Percentiles rank a stretch among this genome's conserved stretches.
Conservation (phyloP, 2,329 filamentous ascomycete species). For the Aspergillus tamarii region DNA sequence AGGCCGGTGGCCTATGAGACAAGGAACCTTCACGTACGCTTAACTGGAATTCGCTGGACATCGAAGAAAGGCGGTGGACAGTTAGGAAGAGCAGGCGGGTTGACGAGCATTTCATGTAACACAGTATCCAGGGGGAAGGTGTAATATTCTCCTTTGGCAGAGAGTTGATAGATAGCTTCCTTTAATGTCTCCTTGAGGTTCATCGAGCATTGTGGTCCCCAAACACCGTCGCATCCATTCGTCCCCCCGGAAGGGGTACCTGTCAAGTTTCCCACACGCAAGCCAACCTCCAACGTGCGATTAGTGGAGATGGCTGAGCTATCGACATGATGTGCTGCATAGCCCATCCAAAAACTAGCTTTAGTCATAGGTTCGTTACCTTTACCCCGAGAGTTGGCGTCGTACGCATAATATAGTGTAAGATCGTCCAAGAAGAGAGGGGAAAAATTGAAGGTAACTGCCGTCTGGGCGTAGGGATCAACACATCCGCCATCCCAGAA, state of each 20-base stretch:
- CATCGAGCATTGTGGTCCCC: constrained; percentile 36
- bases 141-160: constrained; percentile 31
- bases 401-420: constrained; percentile 40
- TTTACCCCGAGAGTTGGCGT: constrained; percentile 35
- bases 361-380: constrained; percentile 40
- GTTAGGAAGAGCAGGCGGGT: constrained; percentile 25
- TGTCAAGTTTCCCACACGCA: constrained; percentile 42
- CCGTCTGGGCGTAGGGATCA: constrained; percentile 43
- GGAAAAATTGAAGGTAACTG: constrained; percentile 36
- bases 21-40: constrained; percentile 28
- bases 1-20: constrained; percentile 2
- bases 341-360: constrained; percentile 41
- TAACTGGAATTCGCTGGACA: constrained; percentile 36
- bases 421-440: constrained; percentile 38
- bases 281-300: constrained; percentile 40
- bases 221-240: constrained; percentile 44
- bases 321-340: constrained; percentile 32
- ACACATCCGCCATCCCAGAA: constrained; percentile 41
- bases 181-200: constrained; percentile 35
- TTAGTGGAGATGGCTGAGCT: constrained; percentile 33
- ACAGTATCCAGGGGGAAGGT: constrained; percentile 33
- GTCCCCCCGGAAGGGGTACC: constrained; percentile 37
- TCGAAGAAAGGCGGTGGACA: constrained; percentile 39
- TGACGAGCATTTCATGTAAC: constrained; percentile 31
- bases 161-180: constrained; percentile 31